Base-by-base conservation (phyloP, 306 rosid genomes). In the Nissolia schottii region DNA sequence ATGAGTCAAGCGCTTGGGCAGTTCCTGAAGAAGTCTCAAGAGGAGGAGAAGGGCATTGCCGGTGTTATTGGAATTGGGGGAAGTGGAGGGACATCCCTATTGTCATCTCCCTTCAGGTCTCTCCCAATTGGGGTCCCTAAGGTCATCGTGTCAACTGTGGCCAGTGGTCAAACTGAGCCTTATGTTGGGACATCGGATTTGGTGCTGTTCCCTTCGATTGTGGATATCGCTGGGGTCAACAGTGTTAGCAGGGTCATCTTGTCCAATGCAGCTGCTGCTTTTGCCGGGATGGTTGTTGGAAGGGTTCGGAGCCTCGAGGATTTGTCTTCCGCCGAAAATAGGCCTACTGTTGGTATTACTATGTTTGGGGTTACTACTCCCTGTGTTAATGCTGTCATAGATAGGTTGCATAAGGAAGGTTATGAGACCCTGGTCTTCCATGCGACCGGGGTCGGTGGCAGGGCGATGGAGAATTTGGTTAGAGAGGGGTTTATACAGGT, bases 381-480 rank as follows among this genome's bases (percentile, higher is more conserved):
- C 46, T 93, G 97, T 75, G 98, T 90, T 43, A 69, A 77, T 77
- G 80, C 81, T 75, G 94, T 88, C 63, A 75, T 67, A 49, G 96
- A 89, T 71, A 83, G 89, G 70, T 81, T 93, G 94, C 84, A 35
- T 34, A 58, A 74, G 54, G 92, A 87, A 75, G 98, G 98, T 60
- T 89, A 83, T 64, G 96, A 90, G 78, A 81, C 87, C 66, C 84
- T 93, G 73, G 91, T 90, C 77, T 93, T 93, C 74, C 98, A 93
- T 80, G 93, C 96, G 27, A 93, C 97, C 50, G 98, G 98, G 60
- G 96, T 93, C 45, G 97, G 98, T 4, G 98, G 98, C 29, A 89
- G 83, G 77, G 98, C 96, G n/a, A 89, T 93, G 98, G 97, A 93
- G 87, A 80, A 84, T 77, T 82, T 93, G 75, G 93, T 91, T 76